Conservation (phyloP, 257 asterid genomes). For the Avicennia marina region DNA sequence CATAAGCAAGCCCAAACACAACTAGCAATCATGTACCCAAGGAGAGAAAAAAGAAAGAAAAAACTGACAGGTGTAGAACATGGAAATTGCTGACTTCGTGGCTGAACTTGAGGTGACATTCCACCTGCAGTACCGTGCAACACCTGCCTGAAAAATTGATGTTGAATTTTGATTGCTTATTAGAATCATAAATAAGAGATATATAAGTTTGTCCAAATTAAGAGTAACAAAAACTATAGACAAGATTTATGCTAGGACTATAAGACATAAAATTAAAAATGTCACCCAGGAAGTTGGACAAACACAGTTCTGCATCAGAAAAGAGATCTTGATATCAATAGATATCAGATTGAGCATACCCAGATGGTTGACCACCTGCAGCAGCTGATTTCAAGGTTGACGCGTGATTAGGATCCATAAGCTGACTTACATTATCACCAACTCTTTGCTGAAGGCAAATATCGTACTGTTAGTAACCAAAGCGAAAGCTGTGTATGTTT, state of each 20-base stretch:
- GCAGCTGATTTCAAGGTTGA: slow-evolving; percentile 84
- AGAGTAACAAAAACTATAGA: no score
- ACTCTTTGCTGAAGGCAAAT: slow-evolving; percentile 72
- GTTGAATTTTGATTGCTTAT: neutral
- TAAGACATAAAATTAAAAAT: no score
- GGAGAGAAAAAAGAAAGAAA: slow-evolving; percentile 8
- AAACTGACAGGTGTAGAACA: slow-evolving; percentile 80
- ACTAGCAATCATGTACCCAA: neutral
- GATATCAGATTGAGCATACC: slow-evolving; percentile 39
- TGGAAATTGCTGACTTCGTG: slow-evolving; percentile 88
- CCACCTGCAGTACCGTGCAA: slow-evolving; percentile 83
- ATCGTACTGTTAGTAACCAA: slow-evolving; percentile 11
- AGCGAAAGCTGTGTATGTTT: neutral
- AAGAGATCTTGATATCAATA: neutral
- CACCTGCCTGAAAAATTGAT: slow-evolving; percentile 62
- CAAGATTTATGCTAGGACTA: no score
- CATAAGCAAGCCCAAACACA: neutral
- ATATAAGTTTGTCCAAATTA: no score
- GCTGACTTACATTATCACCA: slow-evolving; percentile 78
- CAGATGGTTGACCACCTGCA: slow-evolving; percentile 78
- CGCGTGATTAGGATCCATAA: slow-evolving; percentile 79
- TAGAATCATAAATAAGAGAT: no score
- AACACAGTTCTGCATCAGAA: slow-evolving; percentile 5
- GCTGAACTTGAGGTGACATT: slow-evolving; percentile 90
- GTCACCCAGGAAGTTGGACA: no score